phyloP scores from a whole-genome alignment of 208 protist species.

The Crithidia expoeki region DNA sequence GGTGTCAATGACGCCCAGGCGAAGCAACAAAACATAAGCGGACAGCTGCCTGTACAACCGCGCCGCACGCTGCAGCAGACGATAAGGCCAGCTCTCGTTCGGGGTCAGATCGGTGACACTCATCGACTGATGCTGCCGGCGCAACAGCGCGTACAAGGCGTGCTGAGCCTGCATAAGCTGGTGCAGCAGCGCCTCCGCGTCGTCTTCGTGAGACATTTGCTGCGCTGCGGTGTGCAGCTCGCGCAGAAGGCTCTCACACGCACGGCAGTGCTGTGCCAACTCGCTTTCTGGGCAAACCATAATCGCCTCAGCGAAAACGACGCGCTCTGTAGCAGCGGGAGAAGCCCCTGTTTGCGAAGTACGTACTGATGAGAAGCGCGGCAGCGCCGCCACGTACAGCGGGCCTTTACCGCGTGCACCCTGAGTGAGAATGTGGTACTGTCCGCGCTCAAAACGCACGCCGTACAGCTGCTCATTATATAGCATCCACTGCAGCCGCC shows the following conservation, averaged over 20 bases:
- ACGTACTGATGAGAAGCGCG: constrained; percentile 34
- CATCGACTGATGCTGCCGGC: constrained; percentile 50
- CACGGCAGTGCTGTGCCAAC: constrained; percentile 46
- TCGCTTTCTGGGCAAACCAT: constrained; percentile 45
- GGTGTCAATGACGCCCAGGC: constrained; percentile 26
- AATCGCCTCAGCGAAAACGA: constrained; percentile 42
- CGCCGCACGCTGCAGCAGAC: constrained; percentile 37
- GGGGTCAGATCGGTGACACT: constrained; percentile 38
- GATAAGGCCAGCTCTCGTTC: constrained; percentile 47
- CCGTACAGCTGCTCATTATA: constrained; percentile 50
- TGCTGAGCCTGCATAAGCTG: constrained; percentile 52
- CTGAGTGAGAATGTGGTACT: constrained; percentile 67
- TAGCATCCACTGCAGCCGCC: constrained; percentile 18
- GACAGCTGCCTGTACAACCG: constrained; percentile 40
- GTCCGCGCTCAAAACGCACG: constrained; percentile 42
- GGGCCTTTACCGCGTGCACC: constrained; percentile 43
- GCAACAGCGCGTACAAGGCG: constrained; percentile 53
- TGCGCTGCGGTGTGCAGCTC: constrained; percentile 23
- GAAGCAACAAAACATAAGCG: constrained; percentile 34
- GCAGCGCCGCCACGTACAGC: constrained; percentile 54
- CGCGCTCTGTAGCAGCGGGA: neutral
- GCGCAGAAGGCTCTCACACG: constrained; percentile 35
- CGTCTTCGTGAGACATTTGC: constrained; percentile 3
- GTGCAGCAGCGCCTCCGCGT: constrained; percentile 33
- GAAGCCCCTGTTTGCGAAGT: constrained; percentile 11